Conservation (phyloP, 106 monocot genomes). For the Gastrodia elata region DNA sequence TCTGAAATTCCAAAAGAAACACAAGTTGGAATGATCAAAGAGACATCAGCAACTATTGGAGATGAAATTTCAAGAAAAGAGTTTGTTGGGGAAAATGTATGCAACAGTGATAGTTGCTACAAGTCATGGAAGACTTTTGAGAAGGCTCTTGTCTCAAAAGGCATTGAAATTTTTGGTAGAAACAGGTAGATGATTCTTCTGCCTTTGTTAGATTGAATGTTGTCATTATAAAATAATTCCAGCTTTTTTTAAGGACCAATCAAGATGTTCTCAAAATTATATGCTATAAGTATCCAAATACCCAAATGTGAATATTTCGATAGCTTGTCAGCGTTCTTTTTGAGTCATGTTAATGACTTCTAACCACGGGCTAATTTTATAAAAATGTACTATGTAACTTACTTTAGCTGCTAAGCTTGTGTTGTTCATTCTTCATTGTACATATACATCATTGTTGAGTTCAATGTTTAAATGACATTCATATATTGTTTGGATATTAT, state of each 20-base stretch:
- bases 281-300: background rate
- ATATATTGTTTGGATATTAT: background rate
- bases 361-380: background rate
- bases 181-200: slow-evolving; percentile 46
- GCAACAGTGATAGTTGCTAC: slow-evolving; percentile 26
- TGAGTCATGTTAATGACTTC: background rate
- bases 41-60: slow-evolving; percentile 19
- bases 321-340: background rate
- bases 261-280: background rate
- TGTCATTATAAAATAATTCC: background rate
- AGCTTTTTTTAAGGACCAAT: background rate
- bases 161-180: slow-evolving; percentile 85
- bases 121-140: slow-evolving; percentile 72
- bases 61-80: slow-evolving; percentile 60
- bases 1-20: slow-evolving; percentile 25
- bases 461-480: background rate
- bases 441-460: background rate
- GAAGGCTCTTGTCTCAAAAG: slow-evolving; percentile 72
- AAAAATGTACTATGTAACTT: no score
- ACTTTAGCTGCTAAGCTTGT: background rate
- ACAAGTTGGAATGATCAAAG: slow-evolving; percentile 25
- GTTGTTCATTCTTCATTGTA: background rate
- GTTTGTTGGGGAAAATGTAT: slow-evolving; percentile 70
- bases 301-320: background rate
- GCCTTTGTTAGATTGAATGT: background rate